Percentiles rank a stretch among this genome's conserved stretches.
These are phyloP conservation scores for Pichia paraexigua DNA, from an alignment of 805 yeast genomes.

Conservation along the genomic window DNA sequence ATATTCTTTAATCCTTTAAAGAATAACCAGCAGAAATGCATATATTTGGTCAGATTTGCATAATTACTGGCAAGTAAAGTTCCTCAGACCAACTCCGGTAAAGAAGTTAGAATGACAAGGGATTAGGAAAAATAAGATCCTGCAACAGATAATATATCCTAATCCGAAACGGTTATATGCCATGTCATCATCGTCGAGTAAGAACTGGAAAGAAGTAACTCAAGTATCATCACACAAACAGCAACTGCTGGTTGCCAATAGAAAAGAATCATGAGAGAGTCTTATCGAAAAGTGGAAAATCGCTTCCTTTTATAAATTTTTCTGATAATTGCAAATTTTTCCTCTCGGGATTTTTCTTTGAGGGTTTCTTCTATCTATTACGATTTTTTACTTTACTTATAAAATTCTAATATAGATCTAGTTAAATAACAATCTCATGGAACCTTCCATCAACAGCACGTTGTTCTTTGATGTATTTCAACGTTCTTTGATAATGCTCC, in stretches of 20 bases:
- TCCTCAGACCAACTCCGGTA: slow-evolving; percentile 30
- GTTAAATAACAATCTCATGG: slow-evolving; percentile 11
- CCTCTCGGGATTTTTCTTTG: not conserved
- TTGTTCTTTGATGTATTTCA: slow-evolving; percentile 63
- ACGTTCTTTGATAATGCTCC: slow-evolving; percentile 61
- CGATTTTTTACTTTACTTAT: not conserved
- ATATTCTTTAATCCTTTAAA: slow-evolving; percentile 3
- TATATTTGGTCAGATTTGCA: slow-evolving; percentile 46
- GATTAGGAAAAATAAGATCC: slow-evolving; percentile 26
- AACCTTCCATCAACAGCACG: slow-evolving; percentile 64
- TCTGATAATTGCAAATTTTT: not conserved
- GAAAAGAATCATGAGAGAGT: not conserved
- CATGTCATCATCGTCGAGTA: slow-evolving; percentile 92
- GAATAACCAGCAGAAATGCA: slow-evolving; percentile 7
- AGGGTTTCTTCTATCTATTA: slow-evolving; percentile 2
- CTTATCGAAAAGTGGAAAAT: not conserved
- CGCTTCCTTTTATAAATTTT: slow-evolving; percentile 1
- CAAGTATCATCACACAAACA: slow-evolving; percentile 25
- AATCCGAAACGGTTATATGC: slow-evolving; percentile 44
- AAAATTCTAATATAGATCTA: not conserved
- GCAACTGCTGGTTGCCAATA: slow-evolving; percentile 8
- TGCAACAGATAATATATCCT: slow-evolving; percentile 24
- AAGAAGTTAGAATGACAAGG: slow-evolving; percentile 24
- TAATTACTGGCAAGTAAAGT: slow-evolving; percentile 82
- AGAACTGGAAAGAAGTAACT: slow-evolving; percentile 87